phyloP scores from a whole-genome alignment of 306 rosid species.

The Rubus parviflorus region DNA sequence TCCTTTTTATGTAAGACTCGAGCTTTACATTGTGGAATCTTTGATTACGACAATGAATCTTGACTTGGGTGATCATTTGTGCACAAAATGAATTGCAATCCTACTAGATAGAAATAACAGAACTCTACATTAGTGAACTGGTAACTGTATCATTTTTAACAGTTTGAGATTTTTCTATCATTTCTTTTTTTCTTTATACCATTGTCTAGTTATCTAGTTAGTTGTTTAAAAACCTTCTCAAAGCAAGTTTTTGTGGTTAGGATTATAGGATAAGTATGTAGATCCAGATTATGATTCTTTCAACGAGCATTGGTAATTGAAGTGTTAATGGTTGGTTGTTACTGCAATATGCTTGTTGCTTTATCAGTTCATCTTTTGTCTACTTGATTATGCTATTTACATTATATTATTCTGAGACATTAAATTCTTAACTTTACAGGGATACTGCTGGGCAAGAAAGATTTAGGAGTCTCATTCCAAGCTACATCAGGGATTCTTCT shows the following conservation, averaged over 20 bases:
- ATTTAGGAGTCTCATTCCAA: conserved; percentile 97
- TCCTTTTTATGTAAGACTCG: too few relatives aligned
- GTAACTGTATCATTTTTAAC: too few relatives aligned
- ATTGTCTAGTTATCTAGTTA: background rate
- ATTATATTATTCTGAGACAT: conserved; percentile 18
- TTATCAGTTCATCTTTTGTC: background rate
- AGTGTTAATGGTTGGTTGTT: background rate
- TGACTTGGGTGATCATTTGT: too few relatives aligned
- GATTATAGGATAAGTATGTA: background rate
- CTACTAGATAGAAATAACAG: too few relatives aligned
- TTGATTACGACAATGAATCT: too few relatives aligned
- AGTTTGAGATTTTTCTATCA: background rate
- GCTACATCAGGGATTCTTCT: conserved; percentile 98
- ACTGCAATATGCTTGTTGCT: background rate
- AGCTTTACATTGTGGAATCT: too few relatives aligned
- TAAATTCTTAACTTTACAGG: conserved; percentile 48
- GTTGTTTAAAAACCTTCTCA: background rate
- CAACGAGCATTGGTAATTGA: background rate
- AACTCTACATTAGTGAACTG: too few relatives aligned
- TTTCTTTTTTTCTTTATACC: background rate
- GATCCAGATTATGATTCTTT: background rate
- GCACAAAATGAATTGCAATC: too few relatives aligned
- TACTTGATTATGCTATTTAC: background rate
- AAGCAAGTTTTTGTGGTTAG: background rate
- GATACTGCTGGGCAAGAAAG: conserved; percentile 99